Conservation (phyloP, 1,139 yeast species). For the Chernovozyma aurita region DNA sequence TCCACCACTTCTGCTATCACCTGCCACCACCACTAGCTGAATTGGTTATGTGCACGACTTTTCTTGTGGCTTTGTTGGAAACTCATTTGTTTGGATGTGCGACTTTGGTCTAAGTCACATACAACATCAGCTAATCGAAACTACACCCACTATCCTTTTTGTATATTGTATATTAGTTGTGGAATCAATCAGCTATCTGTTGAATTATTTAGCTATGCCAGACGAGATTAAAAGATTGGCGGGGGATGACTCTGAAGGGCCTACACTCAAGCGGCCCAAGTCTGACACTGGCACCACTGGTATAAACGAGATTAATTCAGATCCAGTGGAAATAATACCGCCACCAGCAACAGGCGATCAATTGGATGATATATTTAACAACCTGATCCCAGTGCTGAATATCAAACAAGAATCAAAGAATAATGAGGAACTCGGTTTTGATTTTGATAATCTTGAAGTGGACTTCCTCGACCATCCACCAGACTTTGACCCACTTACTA, state of each 20-base stretch:
- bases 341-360: constrained; percentile 8
- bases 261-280: constrained; percentile 3
- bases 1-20: no score
- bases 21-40: no score
- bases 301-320: not conserved
- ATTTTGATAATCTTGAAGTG: constrained; percentile 18
- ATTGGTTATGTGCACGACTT: no score
- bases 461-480: constrained; percentile 14
- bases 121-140: no score
- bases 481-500: not conserved
- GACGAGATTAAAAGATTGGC: constrained; percentile 1
- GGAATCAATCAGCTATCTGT: no score
- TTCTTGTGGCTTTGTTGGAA: no score
- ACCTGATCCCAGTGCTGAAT: constrained; percentile 15
- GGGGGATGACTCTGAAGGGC: not conserved
- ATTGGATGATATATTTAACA: constrained; percentile 19
- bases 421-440: constrained; percentile 12
- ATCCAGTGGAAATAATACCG: not conserved
- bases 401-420: constrained; percentile 3
- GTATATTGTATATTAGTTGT: no score
- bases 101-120: no score
- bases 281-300: not conserved
- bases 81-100: no score
- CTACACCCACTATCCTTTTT: no score
- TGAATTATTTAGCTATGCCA: constrained; percentile 3